These are phyloP conservation scores for Colletotrichum plurivorum DNA, from an alignment of 2,329 filamentous ascomycete genomes.

Conservation along the genomic window DNA sequence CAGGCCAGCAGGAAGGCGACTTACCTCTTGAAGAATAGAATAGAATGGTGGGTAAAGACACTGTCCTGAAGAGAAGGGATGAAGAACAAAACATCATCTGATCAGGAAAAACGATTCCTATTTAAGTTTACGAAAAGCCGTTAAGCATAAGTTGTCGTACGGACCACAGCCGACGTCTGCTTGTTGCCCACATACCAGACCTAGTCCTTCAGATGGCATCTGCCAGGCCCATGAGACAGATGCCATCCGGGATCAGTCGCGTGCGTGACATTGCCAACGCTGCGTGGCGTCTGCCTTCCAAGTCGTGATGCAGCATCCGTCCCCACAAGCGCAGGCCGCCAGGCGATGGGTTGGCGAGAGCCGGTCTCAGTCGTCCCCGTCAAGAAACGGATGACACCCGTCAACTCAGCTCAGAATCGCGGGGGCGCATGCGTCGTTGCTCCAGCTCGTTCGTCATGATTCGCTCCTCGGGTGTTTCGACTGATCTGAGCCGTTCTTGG, in stretches of 20 bases:
- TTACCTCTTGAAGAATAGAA: constrained; percentile 36
- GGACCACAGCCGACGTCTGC: neutral
- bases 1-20: neutral
- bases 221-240: constrained; percentile 29
- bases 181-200: neutral
- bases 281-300: constrained; percentile 10
- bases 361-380: constrained; percentile 31
- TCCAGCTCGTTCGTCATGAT: constrained; percentile 5
- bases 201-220: constrained; percentile 32
- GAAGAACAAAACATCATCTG: constrained; percentile 11
- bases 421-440: neutral
- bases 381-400: constrained; percentile 35
- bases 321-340: constrained; percentile 21
- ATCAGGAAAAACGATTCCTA: constrained; percentile 23
- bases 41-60: constrained; percentile 33
- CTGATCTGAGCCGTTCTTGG: constrained; percentile 40
- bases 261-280: constrained; percentile 16
- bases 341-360: constrained; percentile 16
- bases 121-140: constrained; percentile 23
- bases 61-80: constrained; percentile 36
- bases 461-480: constrained; percentile 35
- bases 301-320: constrained; percentile 15
- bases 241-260: constrained; percentile 8
- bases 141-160: constrained; percentile 33
- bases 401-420: constrained; percentile 15